These are phyloP conservation scores for Colletotrichum orbiculare DNA, from an alignment of 2,329 filamentous ascomycete genomes.

Conservation along the genomic window DNA sequence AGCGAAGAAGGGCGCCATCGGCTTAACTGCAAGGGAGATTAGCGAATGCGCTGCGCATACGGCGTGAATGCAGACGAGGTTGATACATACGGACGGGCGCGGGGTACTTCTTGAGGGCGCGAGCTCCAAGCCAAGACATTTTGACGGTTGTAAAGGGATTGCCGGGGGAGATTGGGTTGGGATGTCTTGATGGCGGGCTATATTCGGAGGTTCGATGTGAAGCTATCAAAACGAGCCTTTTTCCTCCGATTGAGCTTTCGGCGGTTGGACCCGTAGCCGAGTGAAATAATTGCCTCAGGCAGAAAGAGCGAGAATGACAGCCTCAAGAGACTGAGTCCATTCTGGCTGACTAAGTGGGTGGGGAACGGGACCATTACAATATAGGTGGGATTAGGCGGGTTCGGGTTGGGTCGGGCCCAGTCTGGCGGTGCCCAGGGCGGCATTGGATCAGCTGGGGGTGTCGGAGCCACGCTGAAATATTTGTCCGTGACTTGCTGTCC, in stretches of 20 bases:
- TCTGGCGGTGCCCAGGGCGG: background rate
- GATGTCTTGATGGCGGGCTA: slow-evolving; percentile 47
- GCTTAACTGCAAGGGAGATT: slow-evolving; percentile 73
- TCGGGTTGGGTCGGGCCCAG: background rate
- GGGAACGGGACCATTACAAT: too few species aligned
- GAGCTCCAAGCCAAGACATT: slow-evolving; percentile 79
- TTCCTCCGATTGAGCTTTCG: slow-evolving; percentile 44
- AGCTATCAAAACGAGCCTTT: slow-evolving; percentile 54
- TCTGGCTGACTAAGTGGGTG: slow-evolving; percentile 2
- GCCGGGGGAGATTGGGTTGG: slow-evolving; percentile 48
- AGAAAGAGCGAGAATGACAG: too few species aligned
- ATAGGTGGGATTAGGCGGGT: too few species aligned
- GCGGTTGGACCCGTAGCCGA: slow-evolving; percentile 51
- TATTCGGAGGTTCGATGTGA: slow-evolving; percentile 44
- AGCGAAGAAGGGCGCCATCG: slow-evolving; percentile 92
- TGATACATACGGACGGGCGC: slow-evolving; percentile 77
- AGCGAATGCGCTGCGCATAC: slow-evolving; percentile 23
- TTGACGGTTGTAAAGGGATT: slow-evolving; percentile 59
- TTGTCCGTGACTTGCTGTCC: background rate
- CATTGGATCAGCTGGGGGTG: too few species aligned
- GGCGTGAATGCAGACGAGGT: slow-evolving; percentile 36
- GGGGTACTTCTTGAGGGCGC: slow-evolving; percentile 81
- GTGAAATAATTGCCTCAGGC: slow-evolving; percentile 43
- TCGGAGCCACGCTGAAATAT: slow-evolving; percentile 9
- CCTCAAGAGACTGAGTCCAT: background rate